These are phyloP conservation scores for Erodium texanum DNA, from an alignment of 441 rosid genomes.

Conservation along the genomic window DNA sequence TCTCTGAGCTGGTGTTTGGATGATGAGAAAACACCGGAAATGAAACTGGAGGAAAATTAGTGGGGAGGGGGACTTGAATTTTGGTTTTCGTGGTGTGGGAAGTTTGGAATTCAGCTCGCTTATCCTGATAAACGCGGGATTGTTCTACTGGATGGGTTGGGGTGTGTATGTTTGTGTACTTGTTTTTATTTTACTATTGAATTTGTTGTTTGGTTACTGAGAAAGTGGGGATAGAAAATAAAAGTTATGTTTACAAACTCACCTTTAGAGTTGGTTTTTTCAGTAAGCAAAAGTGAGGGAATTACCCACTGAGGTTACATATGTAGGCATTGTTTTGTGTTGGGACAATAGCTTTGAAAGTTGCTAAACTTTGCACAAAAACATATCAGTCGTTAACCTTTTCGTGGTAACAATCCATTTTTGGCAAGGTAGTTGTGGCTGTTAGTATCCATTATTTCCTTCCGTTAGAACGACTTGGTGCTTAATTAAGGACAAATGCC, in stretches of 20 bases:
- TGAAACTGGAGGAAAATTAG: neutral
- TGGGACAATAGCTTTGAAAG: neutral
- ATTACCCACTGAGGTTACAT: neutral
- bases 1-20: conserved; percentile 1
- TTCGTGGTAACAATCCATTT: no score
- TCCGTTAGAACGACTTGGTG: no score
- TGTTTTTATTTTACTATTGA: neutral
- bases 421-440: no score
- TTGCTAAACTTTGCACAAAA: no score
- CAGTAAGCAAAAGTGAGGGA: neutral
- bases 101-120: neutral
- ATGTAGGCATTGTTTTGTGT: neutral
- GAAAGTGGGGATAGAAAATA: neutral
- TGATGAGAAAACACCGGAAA: neutral
- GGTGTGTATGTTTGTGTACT: no score
- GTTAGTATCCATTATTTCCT: no score
- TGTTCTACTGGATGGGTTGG: no score
- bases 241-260: neutral
- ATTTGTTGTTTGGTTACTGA: neutral
- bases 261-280: neutral
- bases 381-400: no score
- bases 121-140: neutral
- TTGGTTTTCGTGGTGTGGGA: neutral
- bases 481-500: no score
- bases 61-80: neutral